Evolutionary conservation across 345 rosid species (phyloP).

Genomic region (Aquilaria malaccensis): DNA sequence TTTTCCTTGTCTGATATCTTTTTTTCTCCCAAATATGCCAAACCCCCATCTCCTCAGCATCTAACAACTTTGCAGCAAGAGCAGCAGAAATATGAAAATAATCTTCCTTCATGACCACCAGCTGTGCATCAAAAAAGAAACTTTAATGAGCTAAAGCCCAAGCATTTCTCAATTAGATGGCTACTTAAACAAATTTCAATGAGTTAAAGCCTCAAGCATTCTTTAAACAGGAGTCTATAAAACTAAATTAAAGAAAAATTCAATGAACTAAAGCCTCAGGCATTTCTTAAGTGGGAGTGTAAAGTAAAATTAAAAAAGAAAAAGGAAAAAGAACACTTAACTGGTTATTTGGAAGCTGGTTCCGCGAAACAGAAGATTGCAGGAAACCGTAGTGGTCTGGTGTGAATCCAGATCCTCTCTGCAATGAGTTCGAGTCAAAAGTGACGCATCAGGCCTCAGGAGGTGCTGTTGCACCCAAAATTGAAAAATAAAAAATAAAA

Average conservation of each 20-base stretch:
- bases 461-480: neutral
- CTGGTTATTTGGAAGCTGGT: conserved; percentile 45
- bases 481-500: neutral
- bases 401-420: conserved; percentile 40
- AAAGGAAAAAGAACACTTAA: conserved; percentile 15
- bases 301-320: neutral
- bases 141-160: neutral
- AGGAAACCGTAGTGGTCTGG: conserved; percentile 34
- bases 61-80: conserved; percentile 5
- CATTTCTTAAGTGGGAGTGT: neutral
- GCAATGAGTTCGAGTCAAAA: conserved; percentile 18
- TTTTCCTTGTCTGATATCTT: conserved; percentile 4
- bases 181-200: too few species aligned
- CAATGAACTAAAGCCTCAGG: neutral
- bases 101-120: conserved; percentile 28
- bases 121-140: conserved; percentile 20
- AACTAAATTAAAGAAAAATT: neutral
- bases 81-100: conserved; percentile 2
- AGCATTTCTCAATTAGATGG: neutral
- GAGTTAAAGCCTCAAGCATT: neutral
- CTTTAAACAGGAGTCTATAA: neutral
- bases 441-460: too few species aligned
- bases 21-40: conserved; percentile 9
- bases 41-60: conserved; percentile 2
- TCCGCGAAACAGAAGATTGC: conserved; percentile 32